Base-by-base conservation (phyloP, 2,329 filamentous ascomycete genomes). In the Colletotrichum karsti region DNA sequence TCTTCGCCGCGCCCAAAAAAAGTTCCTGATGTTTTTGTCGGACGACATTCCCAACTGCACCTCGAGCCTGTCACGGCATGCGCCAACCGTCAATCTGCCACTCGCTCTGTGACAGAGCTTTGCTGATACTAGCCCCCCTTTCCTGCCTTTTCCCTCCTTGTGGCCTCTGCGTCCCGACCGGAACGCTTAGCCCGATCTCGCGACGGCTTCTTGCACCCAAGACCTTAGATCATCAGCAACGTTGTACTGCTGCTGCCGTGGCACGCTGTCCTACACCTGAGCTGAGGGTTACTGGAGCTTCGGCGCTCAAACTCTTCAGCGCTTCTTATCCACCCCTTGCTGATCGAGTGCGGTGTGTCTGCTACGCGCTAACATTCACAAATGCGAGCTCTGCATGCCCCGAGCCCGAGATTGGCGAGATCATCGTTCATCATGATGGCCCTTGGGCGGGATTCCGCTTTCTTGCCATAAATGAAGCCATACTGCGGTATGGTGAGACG, bases 151-250 rank as follows among this genome's bases (percentile, higher is more conserved):
- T 28, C 13, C 24, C 56, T 18, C 46, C 46, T 30, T 26, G 53
- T n/a, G 22, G 28, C 44, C 53, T 64, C 30, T 41, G 28, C 51
- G 59, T 48, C 18, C 64, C 46, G 18, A 24, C 33, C 24, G 55
- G 66, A 42, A 58, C 33, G 61, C 53, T 26, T 61, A 55, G 42
- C 15, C 62, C 66, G 66, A 69, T 69, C 65, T 65, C 66, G 44
- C 41, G 33, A 41, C 62, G 62, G 66, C 30, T 69, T 56, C 66
- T 61, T 56, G 62, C 66, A 51, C 55, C 33, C 41, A 51, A 56
- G 50, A 54, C 63, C 30, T 33, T 35, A 60, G 66, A 69, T 69
- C 66, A 51, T 24, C 55, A 53, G 54, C 55, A 67, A 56, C 62
- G 55, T 69, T 55, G 55, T 53, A 68, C 61, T 7, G 61, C 54